Conservation (phyloP, 208 protist genomes). For the Spongospora subterranea region DNA sequence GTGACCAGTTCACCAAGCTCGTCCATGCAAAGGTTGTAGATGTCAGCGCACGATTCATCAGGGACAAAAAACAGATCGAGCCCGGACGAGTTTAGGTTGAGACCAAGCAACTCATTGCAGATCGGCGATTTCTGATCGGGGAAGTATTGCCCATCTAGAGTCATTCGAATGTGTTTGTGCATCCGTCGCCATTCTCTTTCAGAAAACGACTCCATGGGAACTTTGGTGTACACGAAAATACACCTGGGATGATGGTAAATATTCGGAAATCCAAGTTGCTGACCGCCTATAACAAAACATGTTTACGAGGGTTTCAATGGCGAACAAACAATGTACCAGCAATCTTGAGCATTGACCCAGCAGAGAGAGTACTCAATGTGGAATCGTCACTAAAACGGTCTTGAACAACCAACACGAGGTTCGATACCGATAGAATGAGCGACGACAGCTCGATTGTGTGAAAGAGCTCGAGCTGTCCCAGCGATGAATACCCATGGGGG, state of each 20-base stretch:
- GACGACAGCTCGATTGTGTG: background rate
- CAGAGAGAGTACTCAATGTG: background rate
- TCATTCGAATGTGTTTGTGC: background rate
- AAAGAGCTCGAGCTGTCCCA: background rate
- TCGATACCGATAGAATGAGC: background rate
- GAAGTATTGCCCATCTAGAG: background rate
- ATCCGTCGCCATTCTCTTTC: background rate
- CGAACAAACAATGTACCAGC: slow-evolving; percentile 24
- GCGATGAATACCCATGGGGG: background rate
- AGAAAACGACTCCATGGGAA: background rate
- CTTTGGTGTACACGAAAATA: slow-evolving; percentile 53
- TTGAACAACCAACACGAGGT: slow-evolving; percentile 4
- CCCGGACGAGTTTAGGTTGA: background rate
- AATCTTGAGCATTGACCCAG: background rate
- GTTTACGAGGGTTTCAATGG: background rate
- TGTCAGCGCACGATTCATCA: background rate
- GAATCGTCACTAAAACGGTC: background rate
- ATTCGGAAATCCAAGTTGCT: background rate
- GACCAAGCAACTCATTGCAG: background rate
- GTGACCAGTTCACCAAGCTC: background rate
- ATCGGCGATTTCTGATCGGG: background rate
- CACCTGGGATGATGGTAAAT: background rate
- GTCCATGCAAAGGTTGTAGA: background rate
- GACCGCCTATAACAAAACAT: background rate
- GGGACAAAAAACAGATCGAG: slow-evolving; percentile 37